phyloP scores from a whole-genome alignment of 331 rosid genomes.

The Erythrophleum ivorense region DNA sequence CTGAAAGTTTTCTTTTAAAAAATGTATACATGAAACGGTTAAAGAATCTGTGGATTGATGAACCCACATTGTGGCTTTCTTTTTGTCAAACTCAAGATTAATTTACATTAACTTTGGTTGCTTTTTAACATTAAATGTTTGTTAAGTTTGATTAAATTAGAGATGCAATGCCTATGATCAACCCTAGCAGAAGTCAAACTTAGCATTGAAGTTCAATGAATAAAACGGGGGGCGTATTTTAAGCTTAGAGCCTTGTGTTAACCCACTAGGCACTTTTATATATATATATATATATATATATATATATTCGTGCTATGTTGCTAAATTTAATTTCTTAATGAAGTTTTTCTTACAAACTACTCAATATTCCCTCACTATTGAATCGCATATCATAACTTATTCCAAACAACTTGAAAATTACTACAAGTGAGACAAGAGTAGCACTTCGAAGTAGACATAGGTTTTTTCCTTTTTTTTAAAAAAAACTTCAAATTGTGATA shows the following conservation, averaged over 20 bases:
- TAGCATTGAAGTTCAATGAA: not conserved
- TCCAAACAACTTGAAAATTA: not conserved
- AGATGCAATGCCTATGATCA: not conserved
- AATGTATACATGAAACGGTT: too few relatives aligned
- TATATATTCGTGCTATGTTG: not conserved
- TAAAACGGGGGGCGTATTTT: conserved; percentile 3
- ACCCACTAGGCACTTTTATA: not conserved
- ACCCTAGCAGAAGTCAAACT: not conserved
- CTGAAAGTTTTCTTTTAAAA: too few relatives aligned
- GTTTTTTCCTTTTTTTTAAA: not conserved
- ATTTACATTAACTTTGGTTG: not conserved
- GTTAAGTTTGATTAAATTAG: not conserved
- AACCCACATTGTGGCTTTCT: not conserved
- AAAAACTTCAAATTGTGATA: not conserved
- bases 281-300: not conserved
- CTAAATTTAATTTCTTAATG: not conserved
- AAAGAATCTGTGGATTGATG: not conserved
- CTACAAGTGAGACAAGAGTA: not conserved
- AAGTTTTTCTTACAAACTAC: not conserved
- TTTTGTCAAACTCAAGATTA: not conserved
- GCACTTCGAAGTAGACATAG: not conserved
- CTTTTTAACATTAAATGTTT: not conserved
- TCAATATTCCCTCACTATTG: not conserved
- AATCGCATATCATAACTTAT: not conserved
- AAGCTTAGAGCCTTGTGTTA: conserved; percentile 45